Conservation (phyloP, 1,284 basidiomycete species). For the Puccinia triticina region DNA sequence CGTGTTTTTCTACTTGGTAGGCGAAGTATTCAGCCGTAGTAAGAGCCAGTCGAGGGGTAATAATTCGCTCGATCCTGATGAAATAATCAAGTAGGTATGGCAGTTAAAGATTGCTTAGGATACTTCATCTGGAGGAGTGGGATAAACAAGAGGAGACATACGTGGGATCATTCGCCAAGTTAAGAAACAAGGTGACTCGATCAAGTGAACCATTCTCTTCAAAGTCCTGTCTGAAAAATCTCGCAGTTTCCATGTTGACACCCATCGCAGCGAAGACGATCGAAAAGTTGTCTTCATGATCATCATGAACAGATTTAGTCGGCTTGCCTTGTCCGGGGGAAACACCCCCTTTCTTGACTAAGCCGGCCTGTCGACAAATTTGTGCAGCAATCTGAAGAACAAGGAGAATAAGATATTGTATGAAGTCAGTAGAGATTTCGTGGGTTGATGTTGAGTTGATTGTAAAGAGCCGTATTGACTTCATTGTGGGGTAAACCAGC, state of each 20-base stretch:
- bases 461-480: slow-evolving; percentile 63
- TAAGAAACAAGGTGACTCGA: slow-evolving; percentile 97
- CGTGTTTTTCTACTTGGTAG: slow-evolving; percentile 99
- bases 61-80: slow-evolving; percentile 88
- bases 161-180: slow-evolving; percentile 99
- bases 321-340: slow-evolving; percentile 65
- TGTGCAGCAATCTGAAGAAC: slow-evolving; percentile 87
- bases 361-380: slow-evolving; percentile 97
- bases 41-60: slow-evolving; percentile 94
- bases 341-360: slow-evolving; percentile 71
- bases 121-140: not conserved
- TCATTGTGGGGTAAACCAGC: slow-evolving; percentile 99
- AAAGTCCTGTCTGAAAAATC: slow-evolving; percentile 99
- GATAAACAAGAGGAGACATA: slow-evolving; percentile 55
- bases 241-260: slow-evolving; percentile 99
- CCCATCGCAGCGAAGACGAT: slow-evolving; percentile 99
- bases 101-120: not conserved
- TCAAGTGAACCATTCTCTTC: slow-evolving; percentile 98
- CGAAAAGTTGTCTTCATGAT: slow-evolving; percentile 99
- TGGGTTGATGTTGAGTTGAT: slow-evolving; percentile 22
- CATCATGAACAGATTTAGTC: slow-evolving; percentile 95
- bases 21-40: slow-evolving; percentile 99
- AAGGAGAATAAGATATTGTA: not conserved
- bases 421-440: not conserved
- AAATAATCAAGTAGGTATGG: not conserved